Evolutionary conservation across 2,329 filamentous ascomycete genomes (phyloP).

Genomic region (Aspergillus arachidicola): DNA sequence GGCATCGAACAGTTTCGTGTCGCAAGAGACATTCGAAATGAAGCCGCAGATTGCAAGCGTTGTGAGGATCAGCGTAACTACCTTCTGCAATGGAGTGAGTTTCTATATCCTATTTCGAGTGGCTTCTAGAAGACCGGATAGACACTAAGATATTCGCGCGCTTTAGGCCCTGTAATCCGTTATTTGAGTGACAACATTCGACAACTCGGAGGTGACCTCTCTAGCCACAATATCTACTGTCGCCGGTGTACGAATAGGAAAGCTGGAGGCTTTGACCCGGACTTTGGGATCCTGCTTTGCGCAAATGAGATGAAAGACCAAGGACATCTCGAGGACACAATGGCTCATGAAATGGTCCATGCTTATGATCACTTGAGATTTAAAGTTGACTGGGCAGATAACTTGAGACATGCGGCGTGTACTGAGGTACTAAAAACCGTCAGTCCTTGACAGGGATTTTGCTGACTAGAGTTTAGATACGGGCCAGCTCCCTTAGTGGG

Average conservation of each 20-base stretch:
- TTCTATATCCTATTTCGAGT: not conserved
- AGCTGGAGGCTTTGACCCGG: slow-evolving; percentile 81
- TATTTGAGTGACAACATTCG: slow-evolving; percentile 83
- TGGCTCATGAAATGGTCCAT: slow-evolving; percentile 97
- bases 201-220: slow-evolving; percentile 75
- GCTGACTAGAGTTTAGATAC: slow-evolving; percentile 62
- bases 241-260: slow-evolving; percentile 73
- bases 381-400: slow-evolving; percentile 80
- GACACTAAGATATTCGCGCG: slow-evolving; percentile 7
- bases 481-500: slow-evolving; percentile 87
- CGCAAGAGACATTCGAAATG: slow-evolving; percentile 73
- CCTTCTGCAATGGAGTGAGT: slow-evolving; percentile 71
- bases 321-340: slow-evolving; percentile 85
- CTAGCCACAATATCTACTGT: slow-evolving; percentile 76
- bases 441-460: not conserved
- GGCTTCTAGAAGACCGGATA: not conserved
- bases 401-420: slow-evolving; percentile 88
- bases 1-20: slow-evolving; percentile 76
- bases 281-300: slow-evolving; percentile 87
- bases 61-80: slow-evolving; percentile 84
- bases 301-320: slow-evolving; percentile 84
- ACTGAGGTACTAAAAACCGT: slow-evolving; percentile 68
- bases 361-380: slow-evolving; percentile 91
- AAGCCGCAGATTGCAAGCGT: slow-evolving; percentile 74
- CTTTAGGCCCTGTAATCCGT: slow-evolving; percentile 71